These are phyloP conservation scores for Linaria vulgaris DNA, from an alignment of 257 asterid genomes.

Conservation along the genomic window DNA sequence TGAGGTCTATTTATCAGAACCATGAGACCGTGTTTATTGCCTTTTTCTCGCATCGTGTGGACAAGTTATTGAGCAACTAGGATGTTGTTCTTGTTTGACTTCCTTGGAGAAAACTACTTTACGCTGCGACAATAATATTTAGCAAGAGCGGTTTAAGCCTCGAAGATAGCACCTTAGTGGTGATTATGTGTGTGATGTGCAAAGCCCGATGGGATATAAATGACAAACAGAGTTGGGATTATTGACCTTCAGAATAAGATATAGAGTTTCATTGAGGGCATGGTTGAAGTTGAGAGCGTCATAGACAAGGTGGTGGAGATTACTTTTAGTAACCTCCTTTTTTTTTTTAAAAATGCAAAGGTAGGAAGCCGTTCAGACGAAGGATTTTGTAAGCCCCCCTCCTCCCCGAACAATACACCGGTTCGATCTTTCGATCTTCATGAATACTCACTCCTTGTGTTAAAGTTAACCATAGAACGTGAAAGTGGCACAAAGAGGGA, in stretches of 20 bases:
- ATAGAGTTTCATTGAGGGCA: neutral
- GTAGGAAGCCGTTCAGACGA: neutral
- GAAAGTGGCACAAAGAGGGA: neutral
- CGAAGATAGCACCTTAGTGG: neutral
- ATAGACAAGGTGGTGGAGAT: neutral
- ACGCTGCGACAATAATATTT: neutral
- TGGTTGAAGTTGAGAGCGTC: neutral
- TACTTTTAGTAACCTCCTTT: neutral
- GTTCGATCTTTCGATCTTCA: neutral
- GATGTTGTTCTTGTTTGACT: neutral
- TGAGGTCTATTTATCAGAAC: neutral
- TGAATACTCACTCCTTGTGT: neutral
- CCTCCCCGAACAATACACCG: too few species aligned
- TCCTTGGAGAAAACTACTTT: neutral
- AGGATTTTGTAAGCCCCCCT: neutral
- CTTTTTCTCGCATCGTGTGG: neutral
- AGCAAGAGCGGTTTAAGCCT: neutral
- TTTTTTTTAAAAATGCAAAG: neutral
- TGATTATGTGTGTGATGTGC: neutral
- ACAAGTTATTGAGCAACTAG: neutral
- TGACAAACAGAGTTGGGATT: neutral
- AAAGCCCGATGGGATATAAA: neutral
- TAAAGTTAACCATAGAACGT: neutral
- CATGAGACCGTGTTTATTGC: neutral
- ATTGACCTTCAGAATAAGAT: neutral